Evolutionary conservation across 106 monocot genomes (phyloP), one percentile per base, ranked within the genome.

Genomic region (Allium sativum): DNA sequence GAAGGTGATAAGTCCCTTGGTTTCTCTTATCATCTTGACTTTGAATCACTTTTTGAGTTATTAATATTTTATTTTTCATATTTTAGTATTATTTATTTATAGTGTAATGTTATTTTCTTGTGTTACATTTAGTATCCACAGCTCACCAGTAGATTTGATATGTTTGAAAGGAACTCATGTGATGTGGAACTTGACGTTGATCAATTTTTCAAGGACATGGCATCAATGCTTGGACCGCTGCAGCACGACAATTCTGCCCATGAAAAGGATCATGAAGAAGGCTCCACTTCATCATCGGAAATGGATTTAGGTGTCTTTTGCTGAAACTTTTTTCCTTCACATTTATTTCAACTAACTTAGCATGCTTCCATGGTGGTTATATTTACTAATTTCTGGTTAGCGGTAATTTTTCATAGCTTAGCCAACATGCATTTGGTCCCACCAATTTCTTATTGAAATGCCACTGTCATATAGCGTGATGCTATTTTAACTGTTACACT

Each of bases 171-270:
- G 48, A 64, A 64, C 64, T 73, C 74, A 59, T 44, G 76, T 67
- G 74, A 73, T 56, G 92, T 92, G 60, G 70, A 83, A 41, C 74
- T 98, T 65, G 88, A 92, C 77, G 78, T 74, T 21, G 72, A 85
- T 21, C 73, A 61, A 19, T 98, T 98, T 53, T 65, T 83, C 17
- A 92, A 81, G 67, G 86, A 83, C 17, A 77, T 98, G 80, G 87
- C 81, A 67, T 82, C 88, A 12, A 73, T 84, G 15, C 12, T 81
- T 8, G 77, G 76, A 44, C 58, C 65, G 3, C 55, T 46, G 40
- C 13, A 53, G 42, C 58, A 22, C 40, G 72, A 69, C 45, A 69
- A 48, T 61, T 14, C 40, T 61, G 55, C 20, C 62, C 6, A 31
- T 56, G 74, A 78, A 72, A 70, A 42, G 55, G 76, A 79, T 42